Percentiles rank a stretch among this genome's conserved stretches.
Evolutionary conservation across 352 stramenopile genomes (phyloP).

Genomic region (Peronospora tabacina): DNA sequence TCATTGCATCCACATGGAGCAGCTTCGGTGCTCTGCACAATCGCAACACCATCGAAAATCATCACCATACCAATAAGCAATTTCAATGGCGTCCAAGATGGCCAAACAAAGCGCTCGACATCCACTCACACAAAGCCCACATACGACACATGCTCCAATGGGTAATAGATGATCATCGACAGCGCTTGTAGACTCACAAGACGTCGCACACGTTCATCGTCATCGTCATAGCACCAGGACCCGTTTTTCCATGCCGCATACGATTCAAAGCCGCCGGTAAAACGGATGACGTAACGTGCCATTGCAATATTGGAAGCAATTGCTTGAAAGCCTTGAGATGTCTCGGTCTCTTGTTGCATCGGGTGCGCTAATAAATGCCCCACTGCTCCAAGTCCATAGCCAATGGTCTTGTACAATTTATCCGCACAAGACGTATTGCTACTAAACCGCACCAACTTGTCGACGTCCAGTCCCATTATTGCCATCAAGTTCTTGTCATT

Average conservation of each 20-base stretch:
- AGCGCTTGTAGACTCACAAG: constrained; percentile 63
- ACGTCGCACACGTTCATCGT: constrained; percentile 48
- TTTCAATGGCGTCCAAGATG: no score
- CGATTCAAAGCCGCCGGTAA: constrained; percentile 65
- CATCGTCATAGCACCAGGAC: constrained; percentile 71
- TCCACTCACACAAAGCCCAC: constrained; percentile 66
- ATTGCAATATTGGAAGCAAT: constrained; percentile 69
- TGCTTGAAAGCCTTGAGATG: constrained; percentile 45
- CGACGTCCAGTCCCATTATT: constrained; percentile 39
- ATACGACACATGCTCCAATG: constrained; percentile 79
- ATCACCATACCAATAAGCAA: background rate
- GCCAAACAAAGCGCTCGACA: background rate
- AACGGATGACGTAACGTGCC: constrained; percentile 72
- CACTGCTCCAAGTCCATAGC: constrained; percentile 51
- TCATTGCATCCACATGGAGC: constrained; percentile 64
- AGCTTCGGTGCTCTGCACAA: constrained; percentile 57
- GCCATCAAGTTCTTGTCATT: constrained; percentile 12
- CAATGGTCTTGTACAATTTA: constrained; percentile 83
- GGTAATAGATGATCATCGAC: constrained; percentile 83
- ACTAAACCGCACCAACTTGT: constrained; percentile 64
- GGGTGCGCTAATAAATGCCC: constrained; percentile 48
- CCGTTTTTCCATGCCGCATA: constrained; percentile 67
- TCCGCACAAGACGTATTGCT: constrained; percentile 53
- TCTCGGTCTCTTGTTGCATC: constrained; percentile 42
- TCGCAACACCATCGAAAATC: constrained; percentile 3